Base-by-base conservation (phyloP, 1,284 basidiomycete genomes). In the Boletus austroedulis region DNA sequence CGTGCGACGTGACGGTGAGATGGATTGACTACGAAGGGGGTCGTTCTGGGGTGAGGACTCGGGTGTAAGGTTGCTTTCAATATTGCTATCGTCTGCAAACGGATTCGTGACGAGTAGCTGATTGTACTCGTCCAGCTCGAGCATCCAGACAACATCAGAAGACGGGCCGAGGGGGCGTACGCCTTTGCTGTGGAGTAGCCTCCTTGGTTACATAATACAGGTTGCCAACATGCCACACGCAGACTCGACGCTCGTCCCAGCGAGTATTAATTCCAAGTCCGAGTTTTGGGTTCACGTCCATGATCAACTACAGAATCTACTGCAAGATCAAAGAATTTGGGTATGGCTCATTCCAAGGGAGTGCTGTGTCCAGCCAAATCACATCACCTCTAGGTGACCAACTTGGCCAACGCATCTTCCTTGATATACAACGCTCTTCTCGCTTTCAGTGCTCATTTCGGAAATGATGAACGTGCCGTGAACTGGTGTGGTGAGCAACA, bases 221-320 rank as follows among this genome's bases (percentile, higher is more conserved):
- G n/a, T n/a, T n/a, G n/a, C n/a, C n/a, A n/a, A n/a, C 32, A 95
- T 94, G 92, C 87, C 87, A 29, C 92, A 95, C 77, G 92, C 93
- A 55, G 92, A 95, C 69, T 80, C 87, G 17, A 86, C 89, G 6
- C 73, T 86, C 23, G 79, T 95, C 9, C 92, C 92, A 8, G 65
- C 77, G 21, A 80, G 79, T 66, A 82, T 94, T 62, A 77, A 74
- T 55, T 84, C 84, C 53, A 94, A 90, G 67, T 47, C 74, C 9
- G 82, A 89, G 49, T 92, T 95, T 73, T 95, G 93, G 89, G 73
- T 74, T 3, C 86, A 93, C 74, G 81, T 94, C 36, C 75, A 83
- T 62, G 69, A 71, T 5, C 89, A 93, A 68, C 75, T 95, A 23
- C 72, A 77, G 21, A 67, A 75, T 32, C 74, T 95, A 38, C 73